These are phyloP conservation scores for Coemansia sp. DNA, from an alignment of 192 early-diverging fungal species.

Conservation along the genomic window DNA sequence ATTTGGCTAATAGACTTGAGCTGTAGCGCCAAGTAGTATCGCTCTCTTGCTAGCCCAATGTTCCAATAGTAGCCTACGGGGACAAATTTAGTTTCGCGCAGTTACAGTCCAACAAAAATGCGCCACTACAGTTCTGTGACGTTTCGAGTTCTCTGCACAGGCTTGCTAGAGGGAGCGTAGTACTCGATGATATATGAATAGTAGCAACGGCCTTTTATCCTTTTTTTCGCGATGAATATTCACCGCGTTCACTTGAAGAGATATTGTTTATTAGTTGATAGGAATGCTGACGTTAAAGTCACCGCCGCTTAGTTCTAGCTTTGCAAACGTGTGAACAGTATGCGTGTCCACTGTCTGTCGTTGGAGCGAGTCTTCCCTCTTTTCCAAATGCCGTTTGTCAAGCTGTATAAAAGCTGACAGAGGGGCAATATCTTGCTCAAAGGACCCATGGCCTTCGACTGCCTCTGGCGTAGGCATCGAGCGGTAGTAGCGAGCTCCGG, in stretches of 20 bases:
- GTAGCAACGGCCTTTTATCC: not conserved
- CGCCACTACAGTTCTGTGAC: not conserved
- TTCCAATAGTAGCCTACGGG: not conserved
- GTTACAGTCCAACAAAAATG: not conserved
- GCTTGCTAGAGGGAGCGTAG: not conserved
- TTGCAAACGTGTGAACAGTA: slow-evolving; percentile 4
- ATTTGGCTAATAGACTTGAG: not conserved
- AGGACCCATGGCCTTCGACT: not conserved
- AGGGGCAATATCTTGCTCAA: not conserved
- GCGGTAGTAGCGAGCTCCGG: slow-evolving; percentile 13
- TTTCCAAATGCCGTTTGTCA: not conserved
- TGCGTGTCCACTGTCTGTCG: not conserved
- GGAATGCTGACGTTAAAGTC: slow-evolving; percentile 50
- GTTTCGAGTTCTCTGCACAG: not conserved
- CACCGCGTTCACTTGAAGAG: too few species aligned
- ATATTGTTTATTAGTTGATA: slow-evolving; percentile 9
- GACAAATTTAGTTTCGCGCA: not conserved
- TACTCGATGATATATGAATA: not conserved
- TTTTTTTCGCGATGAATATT: not conserved
- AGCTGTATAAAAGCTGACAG: not conserved
- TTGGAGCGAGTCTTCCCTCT: not conserved
- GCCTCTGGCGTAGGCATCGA: slow-evolving; percentile 34
- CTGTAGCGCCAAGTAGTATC: not conserved
- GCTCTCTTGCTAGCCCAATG: not conserved
- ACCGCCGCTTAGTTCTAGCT: slow-evolving; percentile 13